phyloP scores from a whole-genome alignment of 768 basidiomycete species.

The Gymnopilus junonius region DNA sequence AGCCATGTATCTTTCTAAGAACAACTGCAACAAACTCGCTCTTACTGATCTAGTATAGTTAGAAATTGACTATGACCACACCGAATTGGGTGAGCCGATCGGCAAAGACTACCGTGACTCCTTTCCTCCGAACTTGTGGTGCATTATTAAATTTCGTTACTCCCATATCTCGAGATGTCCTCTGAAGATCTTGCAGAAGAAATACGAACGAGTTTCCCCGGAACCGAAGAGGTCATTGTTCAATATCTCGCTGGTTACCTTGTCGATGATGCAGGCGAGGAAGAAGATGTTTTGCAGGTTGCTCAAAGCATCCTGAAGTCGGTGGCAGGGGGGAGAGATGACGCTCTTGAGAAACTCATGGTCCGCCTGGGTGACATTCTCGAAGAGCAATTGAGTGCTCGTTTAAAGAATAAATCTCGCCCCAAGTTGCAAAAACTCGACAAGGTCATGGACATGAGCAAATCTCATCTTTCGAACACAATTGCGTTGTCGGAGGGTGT shows the following conservation, averaged over 20 bases:
- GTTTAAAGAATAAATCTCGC: constrained; percentile 61
- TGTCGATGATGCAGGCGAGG: constrained; percentile 87
- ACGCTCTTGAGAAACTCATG: constrained; percentile 72
- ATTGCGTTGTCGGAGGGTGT: constrained; percentile 83
- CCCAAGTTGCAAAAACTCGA: constrained; percentile 79
- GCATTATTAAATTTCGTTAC: background rate
- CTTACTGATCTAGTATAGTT: too few species aligned
- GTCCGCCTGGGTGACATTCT: constrained; percentile 62
- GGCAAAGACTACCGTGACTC: background rate
- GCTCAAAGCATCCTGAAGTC: constrained; percentile 77
- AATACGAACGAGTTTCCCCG: constrained; percentile 70
- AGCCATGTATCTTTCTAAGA: too few species aligned
- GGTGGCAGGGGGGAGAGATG: constrained; percentile 63
- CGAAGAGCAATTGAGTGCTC: constrained; percentile 62
- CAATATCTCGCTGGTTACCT: constrained; percentile 89
- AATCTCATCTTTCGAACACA: constrained; percentile 77
- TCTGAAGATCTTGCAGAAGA: constrained; percentile 80
- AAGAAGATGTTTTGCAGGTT: constrained; percentile 84
- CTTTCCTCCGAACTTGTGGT: too few species aligned
- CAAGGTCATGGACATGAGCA: constrained; percentile 89
- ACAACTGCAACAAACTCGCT: too few species aligned
- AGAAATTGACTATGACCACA: too few species aligned
- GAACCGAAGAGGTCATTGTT: constrained; percentile 83
- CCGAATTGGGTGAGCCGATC: too few species aligned
- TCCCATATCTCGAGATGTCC: constrained; percentile 48